These are phyloP conservation scores for Saxophila tyrrhenica DNA, from an alignment of 495 filamentous ascomycete genomes.

Conservation along the genomic window DNA sequence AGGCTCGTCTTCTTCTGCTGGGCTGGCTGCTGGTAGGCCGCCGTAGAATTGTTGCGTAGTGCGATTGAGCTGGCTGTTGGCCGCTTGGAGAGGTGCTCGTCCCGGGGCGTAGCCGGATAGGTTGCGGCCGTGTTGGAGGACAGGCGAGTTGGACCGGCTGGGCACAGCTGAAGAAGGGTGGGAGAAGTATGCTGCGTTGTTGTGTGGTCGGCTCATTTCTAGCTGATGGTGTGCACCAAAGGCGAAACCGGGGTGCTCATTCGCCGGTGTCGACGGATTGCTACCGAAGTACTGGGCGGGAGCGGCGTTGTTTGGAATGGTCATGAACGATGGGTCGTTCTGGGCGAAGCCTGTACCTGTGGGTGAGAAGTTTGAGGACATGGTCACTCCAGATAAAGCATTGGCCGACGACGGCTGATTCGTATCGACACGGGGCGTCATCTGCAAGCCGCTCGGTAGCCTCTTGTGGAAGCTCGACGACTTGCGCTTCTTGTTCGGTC, in stretches of 20 bases:
- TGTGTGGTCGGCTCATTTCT: conserved; percentile 2
- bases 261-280: conserved; percentile 52
- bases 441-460: conserved; percentile 59
- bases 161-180: conserved; percentile 18
- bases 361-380: conserved; percentile 11
- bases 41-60: not conserved
- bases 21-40: not conserved
- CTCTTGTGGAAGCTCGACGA: conserved; percentile 36
- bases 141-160: conserved; percentile 11
- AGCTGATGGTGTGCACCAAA: conserved; percentile 35
- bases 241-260: conserved; percentile 38
- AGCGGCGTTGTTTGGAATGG: conserved; percentile 17
- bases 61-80: not conserved
- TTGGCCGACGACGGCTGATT: conserved; percentile 14
- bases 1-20: conserved; percentile 18
- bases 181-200: conserved; percentile 14
- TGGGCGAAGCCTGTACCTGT: conserved; percentile 1
- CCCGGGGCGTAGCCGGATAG: conserved; percentile 1
- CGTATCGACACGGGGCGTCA: conserved; percentile 44
- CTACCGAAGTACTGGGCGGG: conserved; percentile 38
- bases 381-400: conserved; percentile 9
- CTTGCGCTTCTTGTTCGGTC: conserved; percentile 63
- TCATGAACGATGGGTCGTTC: conserved; percentile 13
- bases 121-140: conserved; percentile 9
- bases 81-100: conserved; percentile 15